phyloP scores from a whole-genome alignment of 768 basidiomycete species.

The Macrocybe gigantea region DNA sequence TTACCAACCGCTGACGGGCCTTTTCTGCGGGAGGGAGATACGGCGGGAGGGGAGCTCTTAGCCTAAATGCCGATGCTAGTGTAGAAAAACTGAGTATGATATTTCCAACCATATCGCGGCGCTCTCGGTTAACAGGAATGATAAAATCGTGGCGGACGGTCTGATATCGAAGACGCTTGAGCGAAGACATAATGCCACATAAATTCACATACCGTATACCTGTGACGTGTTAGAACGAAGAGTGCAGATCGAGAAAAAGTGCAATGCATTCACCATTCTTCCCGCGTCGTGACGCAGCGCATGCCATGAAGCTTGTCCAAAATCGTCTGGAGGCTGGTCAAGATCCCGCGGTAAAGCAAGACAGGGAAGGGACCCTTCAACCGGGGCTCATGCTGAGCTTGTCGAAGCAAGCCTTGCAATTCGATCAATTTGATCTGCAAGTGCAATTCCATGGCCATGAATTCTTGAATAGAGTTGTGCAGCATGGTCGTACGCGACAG shows the following conservation, averaged over 20 bases:
- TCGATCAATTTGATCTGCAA: conserved; percentile 88
- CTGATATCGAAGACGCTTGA: conserved; percentile 30
- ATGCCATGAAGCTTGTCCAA: conserved; percentile 90
- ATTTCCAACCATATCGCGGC: conserved; percentile 93
- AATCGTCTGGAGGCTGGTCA: conserved; percentile 80
- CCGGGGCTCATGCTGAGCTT: conserved; percentile 90
- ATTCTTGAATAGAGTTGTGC: conserved; percentile 68
- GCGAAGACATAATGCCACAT: neutral
- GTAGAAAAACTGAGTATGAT: conserved; percentile 87
- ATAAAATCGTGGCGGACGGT: conserved; percentile 84
- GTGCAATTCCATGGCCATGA: conserved; percentile 97
- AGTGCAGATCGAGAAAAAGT: conserved; percentile 5
- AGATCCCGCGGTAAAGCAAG: conserved; percentile 72
- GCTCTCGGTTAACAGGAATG: conserved; percentile 80
- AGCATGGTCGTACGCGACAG: conserved; percentile 37
- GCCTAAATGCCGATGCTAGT: conserved; percentile 70
- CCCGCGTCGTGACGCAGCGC: conserved; percentile 93
- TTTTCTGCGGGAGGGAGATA: conserved; percentile 92
- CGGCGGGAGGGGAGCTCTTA: conserved; percentile 92
- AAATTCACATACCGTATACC: conserved; percentile 61
- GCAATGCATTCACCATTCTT: conserved; percentile 69
- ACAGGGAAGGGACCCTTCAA: conserved; percentile 95
- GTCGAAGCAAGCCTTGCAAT: conserved; percentile 76
- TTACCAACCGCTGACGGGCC: conserved; percentile 71
- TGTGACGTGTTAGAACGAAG: conserved; percentile 18